These are phyloP conservation scores for Chalaropsis ovoidea DNA, from an alignment of 2,329 filamentous ascomycete species.

Conservation along the genomic window DNA sequence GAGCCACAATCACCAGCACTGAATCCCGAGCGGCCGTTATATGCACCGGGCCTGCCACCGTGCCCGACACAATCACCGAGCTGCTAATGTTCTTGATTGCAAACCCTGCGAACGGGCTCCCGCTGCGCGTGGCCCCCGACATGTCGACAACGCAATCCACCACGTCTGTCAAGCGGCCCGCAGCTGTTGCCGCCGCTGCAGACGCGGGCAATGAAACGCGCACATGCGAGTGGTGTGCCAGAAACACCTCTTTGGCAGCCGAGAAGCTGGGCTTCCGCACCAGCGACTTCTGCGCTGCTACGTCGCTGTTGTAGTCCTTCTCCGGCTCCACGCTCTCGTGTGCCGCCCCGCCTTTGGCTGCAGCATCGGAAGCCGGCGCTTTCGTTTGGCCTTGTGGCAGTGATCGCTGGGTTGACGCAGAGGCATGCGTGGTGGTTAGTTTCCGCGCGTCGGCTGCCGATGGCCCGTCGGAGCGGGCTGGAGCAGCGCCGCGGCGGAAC, in stretches of 20 bases:
- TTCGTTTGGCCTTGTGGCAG: background rate
- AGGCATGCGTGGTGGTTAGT: slow-evolving; percentile 38
- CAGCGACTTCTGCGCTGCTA: slow-evolving; percentile 36
- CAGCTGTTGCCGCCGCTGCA: slow-evolving; percentile 59
- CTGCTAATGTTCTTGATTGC: slow-evolving; percentile 57
- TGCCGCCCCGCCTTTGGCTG: slow-evolving; percentile 29
- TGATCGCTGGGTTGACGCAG: slow-evolving; percentile 21
- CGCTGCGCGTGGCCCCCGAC: slow-evolving; percentile 49
- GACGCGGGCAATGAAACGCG: slow-evolving; percentile 69
- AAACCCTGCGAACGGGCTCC: slow-evolving; percentile 58
- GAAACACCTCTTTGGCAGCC: slow-evolving; percentile 48
- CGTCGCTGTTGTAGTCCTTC: slow-evolving; percentile 48
- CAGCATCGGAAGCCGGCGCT: background rate
- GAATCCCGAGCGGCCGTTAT: slow-evolving; percentile 65
- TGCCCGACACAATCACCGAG: slow-evolving; percentile 67
- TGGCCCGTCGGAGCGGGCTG: slow-evolving; percentile 34
- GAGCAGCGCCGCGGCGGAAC: slow-evolving; percentile 47
- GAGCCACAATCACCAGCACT: slow-evolving; percentile 65
- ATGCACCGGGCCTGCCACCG: slow-evolving; percentile 70
- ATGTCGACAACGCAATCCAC: slow-evolving; percentile 68
- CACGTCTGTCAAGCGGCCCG: slow-evolving; percentile 62
- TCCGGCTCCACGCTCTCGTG: background rate
- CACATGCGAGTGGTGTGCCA: slow-evolving; percentile 55
- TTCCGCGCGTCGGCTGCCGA: slow-evolving; percentile 29
- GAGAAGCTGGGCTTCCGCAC: slow-evolving; percentile 56